Percentiles rank a stretch among this genome's conserved stretches.
phyloP scores from a whole-genome alignment of 257 asterid genomes.

The Cynanchum wilfordii region DNA sequence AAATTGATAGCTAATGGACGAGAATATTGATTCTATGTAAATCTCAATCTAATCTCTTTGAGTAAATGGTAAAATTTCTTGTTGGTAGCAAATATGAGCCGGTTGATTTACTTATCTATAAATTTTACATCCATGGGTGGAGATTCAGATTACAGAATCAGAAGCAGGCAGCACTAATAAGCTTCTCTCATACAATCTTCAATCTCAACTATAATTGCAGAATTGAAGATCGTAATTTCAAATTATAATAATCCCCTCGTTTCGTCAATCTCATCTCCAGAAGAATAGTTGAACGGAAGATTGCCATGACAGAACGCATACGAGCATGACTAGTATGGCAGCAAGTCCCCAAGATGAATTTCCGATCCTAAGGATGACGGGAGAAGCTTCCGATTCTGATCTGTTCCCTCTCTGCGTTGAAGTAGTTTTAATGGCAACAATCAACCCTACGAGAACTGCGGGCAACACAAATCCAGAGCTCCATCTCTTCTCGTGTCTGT shows the following conservation, averaged over 20 bases:
- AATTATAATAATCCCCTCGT: too few relatives aligned
- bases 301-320: slow-evolving; percentile 59
- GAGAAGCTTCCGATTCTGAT: slow-evolving; percentile 20
- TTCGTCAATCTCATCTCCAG: slow-evolving; percentile 34
- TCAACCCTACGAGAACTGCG: slow-evolving; percentile 51
- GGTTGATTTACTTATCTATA: background rate
- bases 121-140: background rate
- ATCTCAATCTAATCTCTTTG: background rate
- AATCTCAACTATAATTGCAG: background rate
- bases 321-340: slow-evolving; percentile 49
- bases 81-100: background rate
- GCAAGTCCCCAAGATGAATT: slow-evolving; percentile 70
- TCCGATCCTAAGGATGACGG: slow-evolving; percentile 41
- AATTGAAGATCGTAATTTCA: background rate
- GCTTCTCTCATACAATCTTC: background rate
- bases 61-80: background rate
- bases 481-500: slow-evolving; percentile 46
- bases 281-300: slow-evolving; percentile 45
- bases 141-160: too few relatives aligned
- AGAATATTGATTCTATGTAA: too few relatives aligned
- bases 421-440: slow-evolving; percentile 61
- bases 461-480: slow-evolving; percentile 61
- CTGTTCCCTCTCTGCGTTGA: slow-evolving; percentile 16
- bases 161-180: background rate
- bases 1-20: background rate